These are phyloP conservation scores for Helotiales sp. DNA, from an alignment of 2,329 filamentous ascomycete genomes.

Conservation along the genomic window DNA sequence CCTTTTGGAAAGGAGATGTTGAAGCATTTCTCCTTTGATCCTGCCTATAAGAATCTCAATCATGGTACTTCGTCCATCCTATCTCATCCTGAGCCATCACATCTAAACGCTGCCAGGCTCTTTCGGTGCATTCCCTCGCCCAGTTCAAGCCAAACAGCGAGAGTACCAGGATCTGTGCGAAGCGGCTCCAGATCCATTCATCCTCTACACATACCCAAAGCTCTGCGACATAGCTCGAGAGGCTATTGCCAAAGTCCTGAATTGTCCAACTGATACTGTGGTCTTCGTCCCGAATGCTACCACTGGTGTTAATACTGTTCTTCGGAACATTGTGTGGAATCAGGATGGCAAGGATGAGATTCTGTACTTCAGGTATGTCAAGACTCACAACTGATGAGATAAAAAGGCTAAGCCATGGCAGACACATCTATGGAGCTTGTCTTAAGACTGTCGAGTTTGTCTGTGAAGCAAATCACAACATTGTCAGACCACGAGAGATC, in stretches of 20 bases:
- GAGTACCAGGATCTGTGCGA: constrained; percentile 72
- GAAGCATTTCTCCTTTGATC: constrained; percentile 44
- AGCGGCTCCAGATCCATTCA: constrained; percentile 73
- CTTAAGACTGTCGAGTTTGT: constrained; percentile 75
- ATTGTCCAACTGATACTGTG: constrained; percentile 66
- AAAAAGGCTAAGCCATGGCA: not conserved
- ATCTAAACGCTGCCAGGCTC: constrained; percentile 57
- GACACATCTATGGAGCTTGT: constrained; percentile 55
- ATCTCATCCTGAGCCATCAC: not conserved
- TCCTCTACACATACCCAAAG: constrained; percentile 68
- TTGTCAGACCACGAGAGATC: constrained; percentile 58
- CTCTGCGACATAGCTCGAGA: constrained; percentile 68
- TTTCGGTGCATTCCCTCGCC: constrained; percentile 75
- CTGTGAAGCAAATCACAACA: constrained; percentile 62
- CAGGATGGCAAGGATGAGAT: constrained; percentile 70
- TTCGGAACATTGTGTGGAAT: constrained; percentile 74
- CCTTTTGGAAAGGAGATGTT: constrained; percentile 44
- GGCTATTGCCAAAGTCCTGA: constrained; percentile 68
- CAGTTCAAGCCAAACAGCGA: constrained; percentile 63
- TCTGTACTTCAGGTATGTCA: constrained; percentile 69
- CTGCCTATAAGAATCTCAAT: constrained; percentile 44
- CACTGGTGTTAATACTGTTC: constrained; percentile 75
- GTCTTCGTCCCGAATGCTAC: constrained; percentile 87
- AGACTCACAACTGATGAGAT: not conserved
- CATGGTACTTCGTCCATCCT: constrained; percentile 40